Evolutionary conservation across 371 early-diverging fungal genomes (phyloP).

Genomic region (Ordospora colligata): DNA sequence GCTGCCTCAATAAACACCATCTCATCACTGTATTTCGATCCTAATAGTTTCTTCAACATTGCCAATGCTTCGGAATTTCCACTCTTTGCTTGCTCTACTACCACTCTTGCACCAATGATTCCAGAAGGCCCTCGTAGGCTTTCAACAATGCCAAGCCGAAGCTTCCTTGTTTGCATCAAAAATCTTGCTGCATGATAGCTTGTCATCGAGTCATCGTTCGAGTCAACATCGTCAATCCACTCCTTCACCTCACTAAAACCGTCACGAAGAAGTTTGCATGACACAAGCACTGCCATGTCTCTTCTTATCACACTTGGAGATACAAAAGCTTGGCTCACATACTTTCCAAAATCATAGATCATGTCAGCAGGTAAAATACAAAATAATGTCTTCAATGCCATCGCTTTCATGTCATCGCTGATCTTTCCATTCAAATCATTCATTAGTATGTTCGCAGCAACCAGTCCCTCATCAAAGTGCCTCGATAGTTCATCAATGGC

Average conservation of each 20-base stretch:
- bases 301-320: slow-evolving; percentile 19
- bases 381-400: slow-evolving; percentile 47
- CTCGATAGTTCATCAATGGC: slow-evolving; percentile 30
- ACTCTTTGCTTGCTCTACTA: background rate
- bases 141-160: slow-evolving; percentile 11
- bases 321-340: slow-evolving; percentile 46
- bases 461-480: slow-evolving; percentile 43
- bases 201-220: slow-evolving; percentile 31
- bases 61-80: background rate
- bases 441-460: slow-evolving; percentile 52
- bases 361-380: slow-evolving; percentile 53
- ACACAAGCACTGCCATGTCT: slow-evolving; percentile 42
- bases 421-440: slow-evolving; percentile 42
- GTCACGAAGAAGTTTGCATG: slow-evolving; percentile 6
- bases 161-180: slow-evolving; percentile 16
- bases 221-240: slow-evolving; percentile 29
- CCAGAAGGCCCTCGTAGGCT: slow-evolving; percentile 10
- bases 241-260: slow-evolving; percentile 37
- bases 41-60: slow-evolving; percentile 16
- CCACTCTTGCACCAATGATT: slow-evolving; percentile 10
- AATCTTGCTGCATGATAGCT: slow-evolving; percentile 38
- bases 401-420: slow-evolving; percentile 28
- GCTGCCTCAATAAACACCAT: slow-evolving; percentile 43
- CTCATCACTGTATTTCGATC: slow-evolving; percentile 11
- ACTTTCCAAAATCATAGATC: slow-evolving; percentile 56